phyloP scores from a whole-genome alignment of 1,284 basidiomycete species.

The Papiliotrema nemorosa region DNA sequence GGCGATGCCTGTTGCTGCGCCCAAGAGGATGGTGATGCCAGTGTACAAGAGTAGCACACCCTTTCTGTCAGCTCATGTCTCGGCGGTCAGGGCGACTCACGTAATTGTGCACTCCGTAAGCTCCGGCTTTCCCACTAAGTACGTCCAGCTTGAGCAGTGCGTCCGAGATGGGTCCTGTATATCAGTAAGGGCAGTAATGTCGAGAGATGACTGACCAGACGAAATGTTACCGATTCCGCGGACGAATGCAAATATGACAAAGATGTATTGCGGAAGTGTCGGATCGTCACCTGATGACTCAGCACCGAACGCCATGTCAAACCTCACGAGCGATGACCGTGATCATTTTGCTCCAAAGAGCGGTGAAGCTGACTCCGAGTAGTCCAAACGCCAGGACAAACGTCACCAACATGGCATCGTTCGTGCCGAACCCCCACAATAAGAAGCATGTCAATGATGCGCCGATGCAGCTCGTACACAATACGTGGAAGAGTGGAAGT shows the following conservation, averaged over 20 bases:
- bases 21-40: slow-evolving; percentile 20
- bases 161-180: slow-evolving; percentile 30
- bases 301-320: slow-evolving; percentile 20
- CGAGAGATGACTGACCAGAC: slow-evolving; percentile 38
- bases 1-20: slow-evolving; percentile 12
- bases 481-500: slow-evolving; percentile 29
- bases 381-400: slow-evolving; percentile 35
- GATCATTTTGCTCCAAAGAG: slow-evolving; percentile 39
- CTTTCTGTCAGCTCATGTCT: slow-evolving; percentile 4
- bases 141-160: slow-evolving; percentile 26
- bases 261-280: slow-evolving; percentile 30
- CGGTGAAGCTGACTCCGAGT: slow-evolving; percentile 32
- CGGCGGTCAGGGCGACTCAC: slow-evolving; percentile 10
- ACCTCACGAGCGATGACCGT: slow-evolving; percentile 32
- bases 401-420: slow-evolving; percentile 17
- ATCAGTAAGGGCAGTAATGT: slow-evolving; percentile 16
- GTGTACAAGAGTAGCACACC: slow-evolving; percentile 33
- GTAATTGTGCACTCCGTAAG: slow-evolving; percentile 43
- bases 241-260: slow-evolving; percentile 41
- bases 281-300: slow-evolving; percentile 41
- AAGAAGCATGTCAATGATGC: slow-evolving; percentile 38
- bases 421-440: slow-evolving; percentile 47
- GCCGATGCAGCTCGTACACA: slow-evolving; percentile 37
- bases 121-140: slow-evolving; percentile 33
- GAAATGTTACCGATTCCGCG: slow-evolving; percentile 47